Base-by-base conservation (phyloP, 495 filamentous ascomycete species). In the Parathielavia appendiculata region DNA sequence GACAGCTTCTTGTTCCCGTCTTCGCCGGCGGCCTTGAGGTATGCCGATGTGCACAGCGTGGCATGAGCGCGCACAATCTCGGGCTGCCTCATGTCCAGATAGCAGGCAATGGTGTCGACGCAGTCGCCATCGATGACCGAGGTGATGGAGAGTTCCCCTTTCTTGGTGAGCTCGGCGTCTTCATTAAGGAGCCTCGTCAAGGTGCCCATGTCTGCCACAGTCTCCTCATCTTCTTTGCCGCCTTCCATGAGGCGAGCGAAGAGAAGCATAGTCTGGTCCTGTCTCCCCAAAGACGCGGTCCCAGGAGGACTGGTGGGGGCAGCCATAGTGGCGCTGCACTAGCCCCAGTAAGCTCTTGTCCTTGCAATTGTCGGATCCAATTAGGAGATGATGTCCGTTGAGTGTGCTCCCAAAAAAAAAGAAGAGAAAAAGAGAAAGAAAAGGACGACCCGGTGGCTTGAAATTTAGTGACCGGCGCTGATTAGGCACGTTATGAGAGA, bases 21-120 rank as follows among this genome's bases (percentile, higher is more conserved):
- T 0, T 90, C 81, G 30, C 81, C 80, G n/a, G 89, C 80, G 5
- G 81, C 83, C 60, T 90, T 87, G 23, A 96, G 79, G 63, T 92
- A 91, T 55, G 90, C 90, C 1, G 89, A 86, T 0, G 82, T 86
- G 36, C 86, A 86, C 48, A 96, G 63, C 5, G 85, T 85, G 6
- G 89, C 90, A 66, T 91, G 88, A 60, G 80, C 85, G 20, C 89
- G 79, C 47, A 92, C 76, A 35, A 81, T 75, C 1, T 80, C 74
- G 5, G 87, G 75, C 55, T 90, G 78, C 17, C 91, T 82, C 74
- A 88, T 82, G 65, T 97, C 91, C 39, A 95, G 76, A 51, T 83
- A 88, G 34, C 82, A 77, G 11, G 96, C 72, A 50, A 97, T 83
- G 44, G 89, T 88, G 64, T 92, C 89, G 57, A 95, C 81, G 43